A percentile compares a stretch with the other conserved stretches of the same genome.
Conservation (phyloP, 768 basidiomycete genomes). For the Tephrocybe sp. region DNA sequence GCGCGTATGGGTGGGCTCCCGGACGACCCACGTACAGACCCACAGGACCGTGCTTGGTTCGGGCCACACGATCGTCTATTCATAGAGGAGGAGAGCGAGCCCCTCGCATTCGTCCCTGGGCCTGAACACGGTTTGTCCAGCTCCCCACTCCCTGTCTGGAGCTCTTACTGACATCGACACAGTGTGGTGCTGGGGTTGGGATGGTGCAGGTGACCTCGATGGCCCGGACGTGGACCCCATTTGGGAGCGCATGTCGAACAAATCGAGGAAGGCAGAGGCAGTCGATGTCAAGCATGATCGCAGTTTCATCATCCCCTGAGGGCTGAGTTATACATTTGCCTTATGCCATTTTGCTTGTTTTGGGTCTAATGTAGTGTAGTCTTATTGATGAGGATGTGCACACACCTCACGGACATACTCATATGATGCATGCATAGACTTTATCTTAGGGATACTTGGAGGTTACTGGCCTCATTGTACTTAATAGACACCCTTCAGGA, state of each 20-base stretch:
- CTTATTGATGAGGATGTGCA: too few species aligned
- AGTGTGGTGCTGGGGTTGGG: conserved; percentile 99
- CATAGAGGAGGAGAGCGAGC: conserved; percentile 81
- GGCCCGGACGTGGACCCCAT: conserved; percentile 98
- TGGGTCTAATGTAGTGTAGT: too few species aligned
- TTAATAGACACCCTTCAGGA: too few species aligned
- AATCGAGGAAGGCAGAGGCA: conserved; percentile 52
- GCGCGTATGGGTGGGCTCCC: conserved; percentile 93
- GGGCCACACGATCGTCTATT: conserved; percentile 96
- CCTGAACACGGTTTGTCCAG: conserved; percentile 78
- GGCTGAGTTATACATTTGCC: too few species aligned
- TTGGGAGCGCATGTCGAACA: conserved; percentile 85
- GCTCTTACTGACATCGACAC: background rate
- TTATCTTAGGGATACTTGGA: too few species aligned
- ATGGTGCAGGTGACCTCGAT: conserved; percentile 96
- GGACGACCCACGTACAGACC: conserved; percentile 94
- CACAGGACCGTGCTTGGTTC: conserved; percentile 97
- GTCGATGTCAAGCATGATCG: conserved; percentile 76
- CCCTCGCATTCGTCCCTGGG: conserved; percentile 74
- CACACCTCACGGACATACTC: too few species aligned
- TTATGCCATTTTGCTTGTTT: too few species aligned
- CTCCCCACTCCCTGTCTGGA: conserved; percentile 1
- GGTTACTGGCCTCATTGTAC: too few species aligned
- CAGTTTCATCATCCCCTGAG: conserved; percentile 15
- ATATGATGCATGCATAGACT: too few species aligned